A percentile compares a stretch with the other conserved stretches of the same genome.
Evolutionary conservation across 176 grass and related monocot species (phyloP).

Genomic region (Elymus sibiricus): DNA sequence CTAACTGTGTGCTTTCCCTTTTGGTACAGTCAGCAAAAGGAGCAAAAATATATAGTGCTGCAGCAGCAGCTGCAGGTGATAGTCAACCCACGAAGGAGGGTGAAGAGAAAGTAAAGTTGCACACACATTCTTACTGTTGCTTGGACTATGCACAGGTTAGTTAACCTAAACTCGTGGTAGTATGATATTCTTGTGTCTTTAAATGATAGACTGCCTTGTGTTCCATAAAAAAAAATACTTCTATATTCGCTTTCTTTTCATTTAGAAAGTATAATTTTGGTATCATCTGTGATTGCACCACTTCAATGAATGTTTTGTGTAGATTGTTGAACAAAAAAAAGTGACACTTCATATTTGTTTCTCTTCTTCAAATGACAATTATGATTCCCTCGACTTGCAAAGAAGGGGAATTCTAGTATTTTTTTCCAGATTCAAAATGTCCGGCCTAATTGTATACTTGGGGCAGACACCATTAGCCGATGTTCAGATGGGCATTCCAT

Average conservation of each 20-base stretch:
- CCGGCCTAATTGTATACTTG: background rate
- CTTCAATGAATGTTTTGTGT: background rate
- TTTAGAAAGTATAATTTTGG: background rate
- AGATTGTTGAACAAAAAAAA: background rate
- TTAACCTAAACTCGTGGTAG: background rate
- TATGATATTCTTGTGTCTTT: conserved; percentile 8
- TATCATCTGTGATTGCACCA: background rate
- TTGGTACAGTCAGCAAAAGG: conserved; percentile 77
- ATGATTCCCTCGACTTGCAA: conserved; percentile 3
- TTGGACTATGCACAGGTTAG: conserved; percentile 96
- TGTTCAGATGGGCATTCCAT: background rate
- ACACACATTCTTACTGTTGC: conserved; percentile 97
- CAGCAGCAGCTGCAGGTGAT: conserved; percentile 60
- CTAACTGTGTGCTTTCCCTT: conserved; percentile 16
- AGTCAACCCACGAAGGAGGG: conserved; percentile 63
- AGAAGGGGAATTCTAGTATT: background rate
- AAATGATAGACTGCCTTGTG: background rate
- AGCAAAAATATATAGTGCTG: conserved; percentile 72
- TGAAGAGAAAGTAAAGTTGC: conserved; percentile 89
- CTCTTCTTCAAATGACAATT: background rate
- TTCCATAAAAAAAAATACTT: background rate
- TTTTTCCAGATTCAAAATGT: conserved; percentile 9
- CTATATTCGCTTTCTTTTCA: background rate
- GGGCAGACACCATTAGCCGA: background rate
- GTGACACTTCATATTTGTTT: background rate